Evolutionary conservation across 352 stramenopile genomes (phyloP).

Genomic region (Phytophthora quininea): DNA sequence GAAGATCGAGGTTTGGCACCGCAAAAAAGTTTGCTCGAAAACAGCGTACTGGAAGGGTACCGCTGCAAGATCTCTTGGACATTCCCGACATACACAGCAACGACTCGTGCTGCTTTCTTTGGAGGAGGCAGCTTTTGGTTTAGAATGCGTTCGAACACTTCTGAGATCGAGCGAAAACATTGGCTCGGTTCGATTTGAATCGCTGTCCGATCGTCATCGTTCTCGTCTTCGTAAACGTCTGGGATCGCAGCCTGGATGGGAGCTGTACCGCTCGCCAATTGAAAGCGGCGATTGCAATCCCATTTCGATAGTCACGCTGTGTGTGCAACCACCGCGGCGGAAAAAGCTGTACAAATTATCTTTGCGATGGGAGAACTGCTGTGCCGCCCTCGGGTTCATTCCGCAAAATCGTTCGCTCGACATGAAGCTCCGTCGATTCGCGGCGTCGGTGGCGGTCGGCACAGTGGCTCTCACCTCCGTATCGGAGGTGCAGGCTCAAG

Average conservation of each 20-base stretch:
- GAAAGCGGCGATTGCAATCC: not conserved
- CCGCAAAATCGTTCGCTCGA: slow-evolving; percentile 9
- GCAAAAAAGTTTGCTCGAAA: not conserved
- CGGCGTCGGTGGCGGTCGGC: slow-evolving; percentile 19
- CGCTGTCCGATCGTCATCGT: not conserved
- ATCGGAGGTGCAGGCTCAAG: slow-evolving; percentile 21
- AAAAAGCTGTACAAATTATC: slow-evolving; percentile 9
- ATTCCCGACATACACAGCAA: not conserved
- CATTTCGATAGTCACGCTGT: slow-evolving; percentile 22
- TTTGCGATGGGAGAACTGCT: slow-evolving; percentile 25
- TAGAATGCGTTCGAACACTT: not conserved
- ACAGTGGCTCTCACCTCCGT: slow-evolving; percentile 15
- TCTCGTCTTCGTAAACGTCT: slow-evolving; percentile 21
- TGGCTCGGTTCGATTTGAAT: not conserved
- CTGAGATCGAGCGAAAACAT: no score
- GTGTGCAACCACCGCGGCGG: not conserved
- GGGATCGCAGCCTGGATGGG: slow-evolving; percentile 30
- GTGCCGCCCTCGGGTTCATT: slow-evolving; percentile 16
- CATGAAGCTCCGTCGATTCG: slow-evolving; percentile 34
- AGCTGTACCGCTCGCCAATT: not conserved
- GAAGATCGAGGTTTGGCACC: not conserved
- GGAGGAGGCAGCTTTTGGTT: not conserved
- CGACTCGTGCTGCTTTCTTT: not conserved
- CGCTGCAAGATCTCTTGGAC: not conserved
- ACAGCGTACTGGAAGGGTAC: not conserved